Percentiles rank a stretch among this genome's conserved stretches.
These are phyloP conservation scores for Pythium grandisporangium DNA, from an alignment of 352 stramenopile species.

Conservation along the genomic window DNA sequence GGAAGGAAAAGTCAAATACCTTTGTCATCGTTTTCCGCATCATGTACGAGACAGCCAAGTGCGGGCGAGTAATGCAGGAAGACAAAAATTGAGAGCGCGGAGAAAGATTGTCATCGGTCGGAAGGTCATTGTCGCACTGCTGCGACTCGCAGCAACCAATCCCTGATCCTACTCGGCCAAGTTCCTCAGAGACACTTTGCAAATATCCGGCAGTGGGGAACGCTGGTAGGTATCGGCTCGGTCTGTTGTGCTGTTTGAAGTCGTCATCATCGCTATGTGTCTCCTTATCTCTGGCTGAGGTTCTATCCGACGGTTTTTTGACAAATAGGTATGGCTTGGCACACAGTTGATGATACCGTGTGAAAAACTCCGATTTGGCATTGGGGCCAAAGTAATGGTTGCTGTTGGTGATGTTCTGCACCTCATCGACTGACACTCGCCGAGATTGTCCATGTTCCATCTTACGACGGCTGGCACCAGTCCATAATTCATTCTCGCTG, in stretches of 20 bases:
- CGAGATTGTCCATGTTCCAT: slow-evolving; percentile 8
- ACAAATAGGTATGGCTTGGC: slow-evolving; percentile 62
- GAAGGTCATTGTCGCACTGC: slow-evolving; percentile 17
- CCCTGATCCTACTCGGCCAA: slow-evolving; percentile 10
- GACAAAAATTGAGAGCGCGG: slow-evolving; percentile 58
- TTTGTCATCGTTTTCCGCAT: slow-evolving; percentile 51
- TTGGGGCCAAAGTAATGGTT: slow-evolving; percentile 53
- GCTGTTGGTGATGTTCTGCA: slow-evolving; percentile 24
- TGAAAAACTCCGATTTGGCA: slow-evolving; percentile 50
- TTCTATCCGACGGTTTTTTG: slow-evolving; percentile 13
- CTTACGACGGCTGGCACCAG: too few relatives aligned
- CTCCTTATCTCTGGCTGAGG: slow-evolving; percentile 1
- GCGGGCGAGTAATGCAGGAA: slow-evolving; percentile 27
- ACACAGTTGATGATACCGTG: slow-evolving; percentile 49
- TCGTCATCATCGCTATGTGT: slow-evolving; percentile 8
- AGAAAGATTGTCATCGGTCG: slow-evolving; percentile 39
- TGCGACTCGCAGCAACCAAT: too few relatives aligned
- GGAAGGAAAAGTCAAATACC: slow-evolving; percentile 76
- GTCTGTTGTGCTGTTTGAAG: too few relatives aligned
- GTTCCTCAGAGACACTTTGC: slow-evolving; percentile 19
- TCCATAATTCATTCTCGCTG: neutral
- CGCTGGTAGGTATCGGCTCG: slow-evolving; percentile 21
- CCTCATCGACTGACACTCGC: slow-evolving; percentile 27
- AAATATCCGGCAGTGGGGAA: slow-evolving; percentile 37
- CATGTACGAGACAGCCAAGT: slow-evolving; percentile 55